Base-by-base conservation (phyloP, 2,329 filamentous ascomycete species). In the Ceratocystiopsis brevicomis region DNA sequence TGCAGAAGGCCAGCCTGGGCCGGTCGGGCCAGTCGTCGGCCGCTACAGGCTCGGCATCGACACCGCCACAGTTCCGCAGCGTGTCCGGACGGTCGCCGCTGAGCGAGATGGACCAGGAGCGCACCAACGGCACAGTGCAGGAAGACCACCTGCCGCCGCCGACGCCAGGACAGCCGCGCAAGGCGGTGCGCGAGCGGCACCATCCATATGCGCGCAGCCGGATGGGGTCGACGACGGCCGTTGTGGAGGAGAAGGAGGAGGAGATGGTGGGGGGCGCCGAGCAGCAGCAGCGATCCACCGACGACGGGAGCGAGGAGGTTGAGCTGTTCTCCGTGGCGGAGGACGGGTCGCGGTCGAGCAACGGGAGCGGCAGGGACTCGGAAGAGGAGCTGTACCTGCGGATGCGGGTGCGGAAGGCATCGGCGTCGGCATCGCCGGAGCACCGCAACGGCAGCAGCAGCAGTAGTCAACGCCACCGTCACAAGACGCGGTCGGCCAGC, bases 121-220 rank as follows among this genome's bases (percentile, higher is more conserved):
- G 69, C 54, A 72, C 68, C 54, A 76, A 73, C 51, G 71, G 13
- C 4, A 34, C 73, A 41, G 70, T 76, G n/a, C 74, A 83, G 55
- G 86, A 95, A 50, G 87, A 95, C 56, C 92, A 92, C 53, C 72
- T 98, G 6, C 90, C 90, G 3, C 88, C 87, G 0, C 90, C 90
- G 3, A 98, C 90, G 5, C 90, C 90, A 0, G 90, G 90, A 3
- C 90, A 98, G 59, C 90, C 90, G 25, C 77, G 90, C 48, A 96
- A 98, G 68, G 81, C 81, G 15, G 79, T 78, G 50, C 77, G 84
- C 47, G 84, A 87, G 53, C 75, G 80, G 21, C 80, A 84, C 52
- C 74, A 87, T 57, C 76, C 80, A 12, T 82, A 87, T 59, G 44
- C 49, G 37, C 55, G 57, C 63, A 75, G 42, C 70, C 78, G 45